These are phyloP conservation scores for Nissolia schottii DNA, from an alignment of 306 rosid species.

Conservation along the genomic window DNA sequence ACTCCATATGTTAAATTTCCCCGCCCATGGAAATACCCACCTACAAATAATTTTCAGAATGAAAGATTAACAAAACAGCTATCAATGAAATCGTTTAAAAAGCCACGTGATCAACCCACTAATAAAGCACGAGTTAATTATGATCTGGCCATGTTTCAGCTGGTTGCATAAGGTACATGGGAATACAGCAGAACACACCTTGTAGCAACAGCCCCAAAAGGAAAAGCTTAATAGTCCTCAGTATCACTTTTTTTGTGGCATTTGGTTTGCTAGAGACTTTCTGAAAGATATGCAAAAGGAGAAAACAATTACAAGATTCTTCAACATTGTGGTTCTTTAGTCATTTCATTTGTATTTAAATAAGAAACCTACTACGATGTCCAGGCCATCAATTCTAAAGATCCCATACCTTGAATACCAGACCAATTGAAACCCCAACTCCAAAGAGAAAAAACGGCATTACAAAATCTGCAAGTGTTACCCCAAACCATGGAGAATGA, in stretches of 20 bases:
- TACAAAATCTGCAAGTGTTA: constrained; percentile 79
- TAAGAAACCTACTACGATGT: neutral
- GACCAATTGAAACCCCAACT: constrained; percentile 63
- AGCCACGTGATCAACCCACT: neutral
- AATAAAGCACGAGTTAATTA: neutral
- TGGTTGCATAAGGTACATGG: neutral
- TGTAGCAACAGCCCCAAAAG: constrained; percentile 62
- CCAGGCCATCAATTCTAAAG: neutral
- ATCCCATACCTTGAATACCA: constrained; percentile 61
- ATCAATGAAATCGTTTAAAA: neutral
- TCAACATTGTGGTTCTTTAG: neutral
- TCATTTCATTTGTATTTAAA: neutral
- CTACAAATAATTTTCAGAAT: constrained; percentile 41
- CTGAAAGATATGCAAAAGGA: constrained; percentile 36
- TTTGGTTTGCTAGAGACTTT: constrained; percentile 52
- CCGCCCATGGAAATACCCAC: constrained; percentile 79
- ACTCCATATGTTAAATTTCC: constrained; percentile 64
- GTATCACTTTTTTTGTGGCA: constrained; percentile 53
- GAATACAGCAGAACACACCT: constrained; percentile 37
- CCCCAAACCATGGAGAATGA: constrained; percentile 82
- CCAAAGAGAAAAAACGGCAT: constrained; percentile 76
- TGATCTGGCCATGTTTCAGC: neutral
- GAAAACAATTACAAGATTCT: constrained; percentile 8
- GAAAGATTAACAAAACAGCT: constrained; percentile 11
- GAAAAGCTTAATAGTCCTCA: constrained; percentile 61